Conservation (phyloP, 2,329 filamentous ascomycete species). For the Drechslera avenae region DNA sequence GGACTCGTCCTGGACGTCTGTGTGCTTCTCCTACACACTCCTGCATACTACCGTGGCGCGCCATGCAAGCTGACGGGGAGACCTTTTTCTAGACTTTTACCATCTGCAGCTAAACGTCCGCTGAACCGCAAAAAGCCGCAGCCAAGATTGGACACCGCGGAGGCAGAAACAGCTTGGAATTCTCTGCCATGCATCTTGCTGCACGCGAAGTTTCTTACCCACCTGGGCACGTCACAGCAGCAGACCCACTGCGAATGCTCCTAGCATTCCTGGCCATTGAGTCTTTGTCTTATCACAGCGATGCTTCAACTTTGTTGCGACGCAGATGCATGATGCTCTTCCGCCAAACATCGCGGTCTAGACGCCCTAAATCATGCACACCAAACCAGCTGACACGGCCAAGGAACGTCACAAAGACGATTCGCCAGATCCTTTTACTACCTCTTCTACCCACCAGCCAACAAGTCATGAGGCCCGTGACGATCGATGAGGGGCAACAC, state of each 20-base stretch:
- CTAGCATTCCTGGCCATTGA: slow-evolving; percentile 3
- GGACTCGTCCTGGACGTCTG: slow-evolving; percentile 10
- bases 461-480: slow-evolving; percentile 33
- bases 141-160: slow-evolving; percentile 28
- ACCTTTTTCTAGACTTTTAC: slow-evolving; percentile 32
- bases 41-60: slow-evolving; percentile 22
- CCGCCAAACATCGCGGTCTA: slow-evolving; percentile 11
- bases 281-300: not conserved
- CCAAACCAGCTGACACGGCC: slow-evolving; percentile 12
- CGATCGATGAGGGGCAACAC: slow-evolving; percentile 32
- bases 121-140: slow-evolving; percentile 33
- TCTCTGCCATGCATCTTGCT: slow-evolving; percentile 16
- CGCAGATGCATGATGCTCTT: slow-evolving; percentile 31
- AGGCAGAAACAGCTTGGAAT: slow-evolving; percentile 18
- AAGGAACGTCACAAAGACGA: slow-evolving; percentile 37
- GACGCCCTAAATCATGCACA: slow-evolving; percentile 32
- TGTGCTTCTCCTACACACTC: slow-evolving; percentile 10
- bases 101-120: slow-evolving; percentile 28
- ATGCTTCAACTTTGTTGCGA: slow-evolving; percentile 6
- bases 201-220: slow-evolving; percentile 18
- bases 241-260: slow-evolving; percentile 14
- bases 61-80: slow-evolving; percentile 30
- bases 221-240: slow-evolving; percentile 9
- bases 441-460: slow-evolving; percentile 21
- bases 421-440: slow-evolving; percentile 18